Percentiles rank a stretch among this genome's conserved stretches.
Evolutionary conservation across 2,329 filamentous ascomycete species (phyloP).

Genomic region (Clonostachys rosea): DNA sequence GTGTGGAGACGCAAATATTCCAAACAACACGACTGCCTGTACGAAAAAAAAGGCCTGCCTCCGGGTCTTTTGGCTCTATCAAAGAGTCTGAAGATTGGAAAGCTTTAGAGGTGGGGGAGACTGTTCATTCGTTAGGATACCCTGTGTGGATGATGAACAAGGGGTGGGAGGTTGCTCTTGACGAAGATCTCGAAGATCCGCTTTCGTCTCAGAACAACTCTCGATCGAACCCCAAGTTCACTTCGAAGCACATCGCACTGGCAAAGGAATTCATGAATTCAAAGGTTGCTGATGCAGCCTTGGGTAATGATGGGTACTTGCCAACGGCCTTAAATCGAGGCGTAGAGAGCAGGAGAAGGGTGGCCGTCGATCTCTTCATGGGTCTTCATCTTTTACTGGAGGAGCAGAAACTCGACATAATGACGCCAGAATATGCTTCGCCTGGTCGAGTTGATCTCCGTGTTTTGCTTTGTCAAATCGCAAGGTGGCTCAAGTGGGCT

Average conservation of each 20-base stretch:
- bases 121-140: slow-evolving; percentile 40
- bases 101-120: slow-evolving; percentile 38
- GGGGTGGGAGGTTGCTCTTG: slow-evolving; percentile 69
- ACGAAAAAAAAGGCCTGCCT: slow-evolving; percentile 22
- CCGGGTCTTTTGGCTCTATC: slow-evolving; percentile 27
- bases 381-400: slow-evolving; percentile 84
- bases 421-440: slow-evolving; percentile 35
- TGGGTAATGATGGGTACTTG: slow-evolving; percentile 54
- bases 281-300: slow-evolving; percentile 47
- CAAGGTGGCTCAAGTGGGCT: slow-evolving; percentile 74
- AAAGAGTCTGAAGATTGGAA: slow-evolving; percentile 39
- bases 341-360: slow-evolving; percentile 51
- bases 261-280: slow-evolving; percentile 64
- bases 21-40: slow-evolving; percentile 17
- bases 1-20: slow-evolving; percentile 16
- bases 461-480: slow-evolving; percentile 76
- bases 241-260: slow-evolving; percentile 48
- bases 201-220: slow-evolving; percentile 15
- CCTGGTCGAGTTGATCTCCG: slow-evolving; percentile 49
- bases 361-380: slow-evolving; percentile 65
- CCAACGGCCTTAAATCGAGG: slow-evolving; percentile 53
- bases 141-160: slow-evolving; percentile 56
- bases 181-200: slow-evolving; percentile 39
- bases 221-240: slow-evolving; percentile 28
- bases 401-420: slow-evolving; percentile 76